Conservation (phyloP, 2,329 filamentous ascomycete genomes). For the Mollisiaceae sp. region DNA sequence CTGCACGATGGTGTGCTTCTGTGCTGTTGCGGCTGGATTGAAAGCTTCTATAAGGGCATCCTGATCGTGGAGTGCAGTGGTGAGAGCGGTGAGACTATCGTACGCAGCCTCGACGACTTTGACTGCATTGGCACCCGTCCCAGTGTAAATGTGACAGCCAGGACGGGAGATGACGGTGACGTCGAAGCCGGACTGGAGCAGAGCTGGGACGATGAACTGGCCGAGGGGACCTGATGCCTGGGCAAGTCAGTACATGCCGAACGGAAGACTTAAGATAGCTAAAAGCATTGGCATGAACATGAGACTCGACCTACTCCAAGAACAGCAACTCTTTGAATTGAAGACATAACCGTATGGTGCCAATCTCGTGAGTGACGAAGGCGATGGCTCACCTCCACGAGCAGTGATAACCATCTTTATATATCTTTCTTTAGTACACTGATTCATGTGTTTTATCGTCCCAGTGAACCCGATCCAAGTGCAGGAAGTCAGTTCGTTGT, state of each 20-base stretch:
- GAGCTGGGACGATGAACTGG: conserved; percentile 7
- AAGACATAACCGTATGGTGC: conserved; percentile 7
- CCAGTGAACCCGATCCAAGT: too few species aligned
- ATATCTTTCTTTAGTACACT: too few species aligned
- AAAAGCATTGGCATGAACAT: conserved; percentile 2
- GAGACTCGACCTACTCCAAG: conserved; percentile 12
- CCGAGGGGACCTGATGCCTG: conserved; percentile 14
- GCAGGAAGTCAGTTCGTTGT: too few species aligned
- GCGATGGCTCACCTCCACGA: conserved; percentile 1
- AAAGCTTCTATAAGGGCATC: not conserved
- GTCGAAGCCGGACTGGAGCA: conserved; percentile 13
- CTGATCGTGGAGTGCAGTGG: not conserved
- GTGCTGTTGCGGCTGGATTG: not conserved
- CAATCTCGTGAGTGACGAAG: too few species aligned
- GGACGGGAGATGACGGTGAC: conserved; percentile 11
- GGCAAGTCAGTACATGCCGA: conserved; percentile 12
- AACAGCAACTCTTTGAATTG: conserved; percentile 17
- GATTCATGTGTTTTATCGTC: too few species aligned
- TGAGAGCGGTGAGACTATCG: not conserved
- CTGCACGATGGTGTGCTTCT: not conserved
- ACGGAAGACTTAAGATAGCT: conserved; percentile 6
- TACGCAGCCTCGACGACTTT: conserved; percentile 5
- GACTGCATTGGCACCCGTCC: not conserved
- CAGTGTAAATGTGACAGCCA: conserved; percentile 7
- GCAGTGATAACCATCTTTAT: not conserved